Conservation (phyloP, 306 rosid genomes). For the Cucurbita maxima region DNA sequence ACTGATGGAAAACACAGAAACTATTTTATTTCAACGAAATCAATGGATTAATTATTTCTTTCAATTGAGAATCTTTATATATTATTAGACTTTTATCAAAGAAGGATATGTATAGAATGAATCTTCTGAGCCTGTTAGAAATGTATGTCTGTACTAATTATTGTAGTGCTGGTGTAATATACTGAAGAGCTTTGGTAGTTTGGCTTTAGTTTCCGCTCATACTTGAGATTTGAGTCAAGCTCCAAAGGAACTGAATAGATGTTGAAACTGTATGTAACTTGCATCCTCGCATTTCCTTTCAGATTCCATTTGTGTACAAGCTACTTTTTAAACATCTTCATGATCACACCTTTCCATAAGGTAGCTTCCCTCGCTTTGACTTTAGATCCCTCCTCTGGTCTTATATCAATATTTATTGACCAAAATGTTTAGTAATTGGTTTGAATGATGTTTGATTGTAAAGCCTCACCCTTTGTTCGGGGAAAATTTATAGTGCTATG, state of each 20-base stretch:
- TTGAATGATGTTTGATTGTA: not conserved
- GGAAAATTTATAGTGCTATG: not conserved
- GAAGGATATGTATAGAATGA: not conserved
- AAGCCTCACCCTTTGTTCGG: not conserved
- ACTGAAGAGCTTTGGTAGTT: not conserved
- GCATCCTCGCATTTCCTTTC: not conserved
- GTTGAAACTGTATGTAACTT: not conserved
- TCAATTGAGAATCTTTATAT: not conserved
- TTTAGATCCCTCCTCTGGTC: not conserved
- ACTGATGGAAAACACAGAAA: not conserved
- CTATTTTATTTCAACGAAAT: not conserved
- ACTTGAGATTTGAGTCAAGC: not conserved
- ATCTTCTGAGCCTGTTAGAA: not conserved
- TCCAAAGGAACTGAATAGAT: not conserved
- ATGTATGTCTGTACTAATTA: not conserved
- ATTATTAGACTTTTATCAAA: not conserved
- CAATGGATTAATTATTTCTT: not conserved
- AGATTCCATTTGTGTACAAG: not conserved
- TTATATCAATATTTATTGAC: not conserved
- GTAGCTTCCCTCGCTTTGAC: not conserved
- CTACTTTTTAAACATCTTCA: not conserved
- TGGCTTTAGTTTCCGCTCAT: not conserved
- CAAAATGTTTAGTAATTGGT: not conserved
- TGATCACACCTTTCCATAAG: not conserved
- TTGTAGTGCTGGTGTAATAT: not conserved